These are phyloP conservation scores for Ustilago vetiveriae DNA, from an alignment of 1,284 basidiomycete genomes.

Conservation along the genomic window DNA sequence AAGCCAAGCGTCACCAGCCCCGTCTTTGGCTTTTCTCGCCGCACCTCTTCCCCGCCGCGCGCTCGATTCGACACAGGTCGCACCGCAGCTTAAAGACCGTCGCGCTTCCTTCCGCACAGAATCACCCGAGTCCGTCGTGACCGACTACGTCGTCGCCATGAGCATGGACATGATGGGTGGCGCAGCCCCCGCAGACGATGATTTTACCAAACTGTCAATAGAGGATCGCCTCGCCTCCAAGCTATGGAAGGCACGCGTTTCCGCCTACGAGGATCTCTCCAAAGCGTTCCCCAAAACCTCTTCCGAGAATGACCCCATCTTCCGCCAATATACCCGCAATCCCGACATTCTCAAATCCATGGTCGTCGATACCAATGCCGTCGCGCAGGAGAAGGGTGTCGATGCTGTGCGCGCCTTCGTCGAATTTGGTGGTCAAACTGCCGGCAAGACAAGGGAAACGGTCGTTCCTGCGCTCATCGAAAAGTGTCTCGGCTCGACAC, in stretches of 20 bases:
- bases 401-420: slow-evolving; percentile 79
- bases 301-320: slow-evolving; percentile 91
- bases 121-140: neutral
- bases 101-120: neutral
- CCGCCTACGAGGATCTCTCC: slow-evolving; percentile 85
- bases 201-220: slow-evolving; percentile 84
- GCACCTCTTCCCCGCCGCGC: neutral
- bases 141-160: slow-evolving; percentile 9
- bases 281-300: slow-evolving; percentile 70
- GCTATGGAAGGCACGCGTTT: slow-evolving; percentile 98
- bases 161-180: slow-evolving; percentile 48
- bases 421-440: slow-evolving; percentile 88
- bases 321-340: slow-evolving; percentile 82
- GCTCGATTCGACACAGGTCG: neutral
- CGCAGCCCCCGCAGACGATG: slow-evolving; percentile 75
- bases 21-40: neutral
- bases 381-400: slow-evolving; percentile 97
- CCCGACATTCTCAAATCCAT: slow-evolving; percentile 70
- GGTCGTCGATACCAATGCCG: slow-evolving; percentile 83
- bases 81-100: neutral
- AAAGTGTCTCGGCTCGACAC: slow-evolving; percentile 89
- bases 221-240: slow-evolving; percentile 76
- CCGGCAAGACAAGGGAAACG: slow-evolving; percentile 75
- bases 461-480: slow-evolving; percentile 91
- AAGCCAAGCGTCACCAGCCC: neutral